These are phyloP conservation scores for Citrus glauca DNA, from an alignment of 345 rosid genomes.

Conservation along the genomic window DNA sequence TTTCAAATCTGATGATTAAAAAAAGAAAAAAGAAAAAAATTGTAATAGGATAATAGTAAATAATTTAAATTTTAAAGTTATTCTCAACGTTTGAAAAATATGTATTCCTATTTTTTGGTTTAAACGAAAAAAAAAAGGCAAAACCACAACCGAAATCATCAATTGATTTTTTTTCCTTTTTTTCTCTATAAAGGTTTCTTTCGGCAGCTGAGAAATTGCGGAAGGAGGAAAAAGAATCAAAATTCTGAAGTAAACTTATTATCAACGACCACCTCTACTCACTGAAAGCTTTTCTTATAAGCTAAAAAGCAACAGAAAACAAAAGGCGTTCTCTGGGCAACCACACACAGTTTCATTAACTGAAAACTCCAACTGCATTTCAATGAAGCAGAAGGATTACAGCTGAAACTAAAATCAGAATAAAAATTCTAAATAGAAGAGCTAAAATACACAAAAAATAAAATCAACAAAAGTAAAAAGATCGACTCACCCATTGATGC, in stretches of 20 bases:
- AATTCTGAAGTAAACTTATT: not conserved
- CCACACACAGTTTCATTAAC: conserved; percentile 15
- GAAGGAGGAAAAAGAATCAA: not conserved
- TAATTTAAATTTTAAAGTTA: not conserved
- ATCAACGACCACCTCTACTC: not conserved
- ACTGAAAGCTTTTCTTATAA: not conserved
- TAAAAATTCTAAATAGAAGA: not conserved
- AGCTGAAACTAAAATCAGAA: conserved; percentile 9
- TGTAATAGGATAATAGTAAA: not conserved
- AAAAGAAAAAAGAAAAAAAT: not conserved
- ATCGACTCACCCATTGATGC: conserved; percentile 38
- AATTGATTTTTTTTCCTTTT: not conserved
- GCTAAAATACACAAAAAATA: not conserved
- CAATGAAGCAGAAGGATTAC: not conserved
- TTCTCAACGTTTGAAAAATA: not conserved
- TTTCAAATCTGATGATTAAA: not conserved
- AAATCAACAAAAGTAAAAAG: not conserved
- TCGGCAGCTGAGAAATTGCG: not conserved
- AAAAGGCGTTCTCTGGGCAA: conserved; percentile 12
- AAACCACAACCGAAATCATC: not conserved
- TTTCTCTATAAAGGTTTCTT: not conserved
- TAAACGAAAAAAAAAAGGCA: not conserved
- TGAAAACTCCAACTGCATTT: conserved; percentile 28
- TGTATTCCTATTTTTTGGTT: not conserved
- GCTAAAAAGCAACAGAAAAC: not conserved